A percentile compares a stretch with the other conserved stretches of the same genome.
Evolutionary conservation across 768 basidiomycete species (phyloP).

Genomic region (Boletales sp.): DNA sequence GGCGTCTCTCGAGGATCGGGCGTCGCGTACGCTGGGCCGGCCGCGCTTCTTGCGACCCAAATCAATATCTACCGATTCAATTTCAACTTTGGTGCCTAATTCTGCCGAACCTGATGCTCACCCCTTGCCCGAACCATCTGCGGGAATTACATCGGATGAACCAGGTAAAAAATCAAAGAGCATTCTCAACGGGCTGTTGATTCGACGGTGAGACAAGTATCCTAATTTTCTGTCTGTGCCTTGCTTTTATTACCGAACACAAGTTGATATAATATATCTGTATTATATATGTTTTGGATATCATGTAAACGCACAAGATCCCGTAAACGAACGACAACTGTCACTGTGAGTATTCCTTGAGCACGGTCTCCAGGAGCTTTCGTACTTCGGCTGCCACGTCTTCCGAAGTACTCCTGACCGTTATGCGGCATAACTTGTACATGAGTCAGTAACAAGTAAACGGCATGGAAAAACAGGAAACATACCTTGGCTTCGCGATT

Average conservation of each 20-base stretch:
- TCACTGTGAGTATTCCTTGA: slow-evolving; percentile 27
- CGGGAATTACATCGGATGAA: slow-evolving; percentile 15
- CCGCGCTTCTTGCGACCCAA: slow-evolving; percentile 38
- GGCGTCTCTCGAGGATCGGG: slow-evolving; percentile 16
- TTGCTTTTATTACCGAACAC: slow-evolving; percentile 4
- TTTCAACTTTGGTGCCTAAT: slow-evolving; percentile 32
- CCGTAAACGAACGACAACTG: neutral
- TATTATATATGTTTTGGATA: slow-evolving; percentile 21
- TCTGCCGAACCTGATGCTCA: slow-evolving; percentile 7
- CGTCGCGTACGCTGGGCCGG: slow-evolving; percentile 15
- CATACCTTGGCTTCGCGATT: slow-evolving; percentile 92
- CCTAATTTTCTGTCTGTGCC: neutral
- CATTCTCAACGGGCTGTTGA: slow-evolving; percentile 40
- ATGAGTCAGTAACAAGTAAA: neutral
- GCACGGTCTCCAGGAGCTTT: slow-evolving; percentile 42
- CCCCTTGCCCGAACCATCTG: slow-evolving; percentile 1
- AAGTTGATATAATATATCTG: slow-evolving; percentile 19
- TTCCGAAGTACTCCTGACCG: slow-evolving; percentile 93
- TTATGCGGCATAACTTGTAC: slow-evolving; percentile 81
- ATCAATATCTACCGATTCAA: slow-evolving; percentile 56
- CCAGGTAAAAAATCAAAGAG: slow-evolving; percentile 32
- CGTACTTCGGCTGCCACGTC: slow-evolving; percentile 74
- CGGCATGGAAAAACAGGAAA: neutral
- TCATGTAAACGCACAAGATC: slow-evolving; percentile 5
- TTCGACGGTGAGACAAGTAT: slow-evolving; percentile 30